Conservation (phyloP, 176 grass and related monocot genomes). For the Hordeum vulgare region DNA sequence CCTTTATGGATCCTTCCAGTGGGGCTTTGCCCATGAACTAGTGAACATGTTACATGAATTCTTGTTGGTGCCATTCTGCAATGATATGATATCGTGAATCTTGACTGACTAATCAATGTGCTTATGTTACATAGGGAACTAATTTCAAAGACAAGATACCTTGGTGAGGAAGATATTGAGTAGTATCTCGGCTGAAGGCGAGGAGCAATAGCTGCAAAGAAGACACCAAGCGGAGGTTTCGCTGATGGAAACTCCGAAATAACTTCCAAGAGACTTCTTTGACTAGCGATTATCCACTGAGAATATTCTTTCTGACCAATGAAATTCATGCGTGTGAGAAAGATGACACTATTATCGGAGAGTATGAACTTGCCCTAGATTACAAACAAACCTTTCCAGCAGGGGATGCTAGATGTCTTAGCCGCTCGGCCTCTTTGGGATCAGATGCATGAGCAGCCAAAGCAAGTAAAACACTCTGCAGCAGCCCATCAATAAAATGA, state of each 20-base stretch:
- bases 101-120: neutral
- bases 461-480: conserved; percentile 74
- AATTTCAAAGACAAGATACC: conserved; percentile 34
- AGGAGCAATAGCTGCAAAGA: conserved; percentile 80
- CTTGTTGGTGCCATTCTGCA: conserved; percentile 72
- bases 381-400: conserved; percentile 78
- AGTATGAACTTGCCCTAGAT: neutral
- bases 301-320: conserved; percentile 82
- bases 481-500: neutral
- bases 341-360: neutral
- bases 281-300: conserved; percentile 72
- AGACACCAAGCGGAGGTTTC: conserved; percentile 74
- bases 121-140: neutral
- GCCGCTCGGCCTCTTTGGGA: conserved; percentile 54
- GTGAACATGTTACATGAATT: conserved; percentile 94
- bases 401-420: conserved; percentile 79
- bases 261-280: conserved; percentile 93
- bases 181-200: conserved; percentile 91
- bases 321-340: conserved; percentile 14
- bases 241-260: conserved; percentile 69
- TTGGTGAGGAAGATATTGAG: conserved; percentile 92
- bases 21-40: conserved; percentile 65
- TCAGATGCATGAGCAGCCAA: conserved; percentile 85
- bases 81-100: conserved; percentile 25
- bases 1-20: conserved; percentile 93